Base-by-base conservation (phyloP, 371 early-diverging fungal species). In the Mucor lusitanicus region DNA sequence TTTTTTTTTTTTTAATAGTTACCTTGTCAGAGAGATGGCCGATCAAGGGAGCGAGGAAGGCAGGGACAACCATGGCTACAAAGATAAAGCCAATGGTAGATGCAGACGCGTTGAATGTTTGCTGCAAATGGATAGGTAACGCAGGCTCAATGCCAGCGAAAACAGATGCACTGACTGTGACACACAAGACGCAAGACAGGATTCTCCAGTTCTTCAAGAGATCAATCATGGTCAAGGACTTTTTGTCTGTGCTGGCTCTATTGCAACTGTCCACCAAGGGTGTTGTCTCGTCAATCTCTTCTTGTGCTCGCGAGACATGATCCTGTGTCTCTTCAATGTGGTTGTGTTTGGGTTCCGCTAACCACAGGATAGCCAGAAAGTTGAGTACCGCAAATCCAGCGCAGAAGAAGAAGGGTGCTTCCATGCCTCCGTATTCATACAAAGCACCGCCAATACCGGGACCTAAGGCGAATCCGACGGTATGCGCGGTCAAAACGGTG, bases 361-460 rank as follows among this genome's bases (percentile, higher is more conserved):
- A 71, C 75, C 88, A 82, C 37, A 87, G 63, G 58, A 88, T 83
- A 30, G 85, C 86, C n/a, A 90, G 53, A 55, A 95, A 84, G 63
- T 94, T 92, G 17, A 94, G 44, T 0, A 78, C 68, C 0, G 92
- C 88, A 46, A 95, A 81, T 0, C 67, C 86, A 13, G 87, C 88
- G 56, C 92, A 91, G 61, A 95, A 89, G 17, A 86, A 73, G 59
- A 94, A 93, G 21, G 95, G 94, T 1, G 91, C 90, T 15, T 75
- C 70, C 35, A 85, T 83, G 23, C 93, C 92, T 55, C 86, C 82
- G 40, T 85, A 88, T 37, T 87, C 84, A 68, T 84, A 93, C 1
- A 95, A 74, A 46, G 84, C 76, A 6, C 94, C 95, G 21, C 95
- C 95, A 17, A 92, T 63, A 23, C 91, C 82, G 0, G 96, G 96